phyloP scores from a whole-genome alignment of 345 rosid genomes.

The Lepidium aucheri region DNA sequence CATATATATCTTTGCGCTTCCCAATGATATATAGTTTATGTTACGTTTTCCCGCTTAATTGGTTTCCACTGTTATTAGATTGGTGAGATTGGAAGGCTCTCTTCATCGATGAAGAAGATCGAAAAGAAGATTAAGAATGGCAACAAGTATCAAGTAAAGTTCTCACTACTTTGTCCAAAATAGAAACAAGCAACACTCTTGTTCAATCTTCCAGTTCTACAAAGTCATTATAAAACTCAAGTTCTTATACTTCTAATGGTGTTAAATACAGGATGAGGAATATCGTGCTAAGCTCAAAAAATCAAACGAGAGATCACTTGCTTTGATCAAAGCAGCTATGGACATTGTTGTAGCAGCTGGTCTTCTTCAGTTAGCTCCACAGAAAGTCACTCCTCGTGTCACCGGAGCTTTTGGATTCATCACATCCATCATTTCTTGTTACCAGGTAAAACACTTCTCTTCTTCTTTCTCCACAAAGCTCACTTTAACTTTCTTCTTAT shows the following conservation, averaged over 20 bases:
- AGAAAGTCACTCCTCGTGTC: slow-evolving; percentile 88
- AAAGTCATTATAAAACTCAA: not conserved
- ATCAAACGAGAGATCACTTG: slow-evolving; percentile 82
- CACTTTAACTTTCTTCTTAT: not conserved
- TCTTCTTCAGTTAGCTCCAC: slow-evolving; percentile 81
- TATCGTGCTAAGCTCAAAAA: slow-evolving; percentile 56
- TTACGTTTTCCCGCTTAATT: not conserved
- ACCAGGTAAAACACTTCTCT: slow-evolving; percentile 40
- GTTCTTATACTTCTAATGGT: not conserved
- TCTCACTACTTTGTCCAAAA: not conserved
- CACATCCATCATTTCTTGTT: slow-evolving; percentile 82
- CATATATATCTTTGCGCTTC: slow-evolving; percentile 17
- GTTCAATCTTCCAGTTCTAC: not conserved
- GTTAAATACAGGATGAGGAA: slow-evolving; percentile 57
- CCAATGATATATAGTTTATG: not conserved
- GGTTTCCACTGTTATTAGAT: slow-evolving; percentile 33
- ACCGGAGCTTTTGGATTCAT: slow-evolving; percentile 84
- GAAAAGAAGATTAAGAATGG: slow-evolving; percentile 65
- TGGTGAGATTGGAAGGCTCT: slow-evolving; percentile 91
- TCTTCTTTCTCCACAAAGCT: not conserved
- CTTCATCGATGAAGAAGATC: slow-evolving; percentile 71
- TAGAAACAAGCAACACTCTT: not conserved
- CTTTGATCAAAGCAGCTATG: slow-evolving; percentile 74
- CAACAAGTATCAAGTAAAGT: slow-evolving; percentile 59
- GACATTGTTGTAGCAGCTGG: slow-evolving; percentile 91